Percentiles rank a stretch among this genome's conserved stretches.
phyloP scores from a whole-genome alignment of 2,329 filamentous ascomycete genomes.

The Aspergillus persii region DNA sequence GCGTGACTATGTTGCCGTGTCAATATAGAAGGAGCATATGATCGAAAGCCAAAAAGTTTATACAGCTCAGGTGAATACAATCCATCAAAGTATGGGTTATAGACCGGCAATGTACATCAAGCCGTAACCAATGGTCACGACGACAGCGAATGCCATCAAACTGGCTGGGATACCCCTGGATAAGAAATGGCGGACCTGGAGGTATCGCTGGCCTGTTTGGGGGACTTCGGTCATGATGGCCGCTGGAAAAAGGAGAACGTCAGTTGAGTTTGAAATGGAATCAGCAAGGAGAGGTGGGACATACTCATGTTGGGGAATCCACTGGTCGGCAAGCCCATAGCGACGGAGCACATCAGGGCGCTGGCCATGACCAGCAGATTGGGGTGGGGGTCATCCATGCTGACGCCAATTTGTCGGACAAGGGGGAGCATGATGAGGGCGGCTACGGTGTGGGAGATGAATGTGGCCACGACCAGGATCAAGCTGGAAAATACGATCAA shows the following conservation, averaged over 20 bases:
- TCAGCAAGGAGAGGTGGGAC: conserved; percentile 40
- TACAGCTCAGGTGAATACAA: not conserved
- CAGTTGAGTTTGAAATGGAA: conserved; percentile 15
- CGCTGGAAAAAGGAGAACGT: conserved; percentile 51
- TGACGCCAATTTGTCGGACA: conserved; percentile 77
- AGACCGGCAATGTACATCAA: conserved; percentile 77
- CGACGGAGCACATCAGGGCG: conserved; percentile 95
- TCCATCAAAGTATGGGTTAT: conserved; percentile 32
- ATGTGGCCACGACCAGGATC: conserved; percentile 91
- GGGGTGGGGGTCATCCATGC: conserved; percentile 86
- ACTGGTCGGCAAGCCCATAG: conserved; percentile 92
- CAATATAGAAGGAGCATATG: not conserved
- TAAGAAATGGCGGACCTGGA: conserved; percentile 91
- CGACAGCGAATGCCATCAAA: conserved; percentile 74
- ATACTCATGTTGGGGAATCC: conserved; percentile 99
- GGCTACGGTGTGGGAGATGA: conserved; percentile 96
- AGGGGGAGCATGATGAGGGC: conserved; percentile 92
- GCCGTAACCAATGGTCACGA: conserved; percentile 86
- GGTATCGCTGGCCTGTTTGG: conserved; percentile 83
- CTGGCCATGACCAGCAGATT: conserved; percentile 94
- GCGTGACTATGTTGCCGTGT: not conserved
- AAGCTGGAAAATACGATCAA: conserved; percentile 79
- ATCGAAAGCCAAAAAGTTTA: not conserved
- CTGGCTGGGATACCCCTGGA: conserved; percentile 88
- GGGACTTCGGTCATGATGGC: conserved; percentile 99